Evolutionary conservation across 176 grass and related monocot genomes (phyloP), one percentile per base, ranked within the genome.

Genomic region (Hordeum marinum): DNA sequence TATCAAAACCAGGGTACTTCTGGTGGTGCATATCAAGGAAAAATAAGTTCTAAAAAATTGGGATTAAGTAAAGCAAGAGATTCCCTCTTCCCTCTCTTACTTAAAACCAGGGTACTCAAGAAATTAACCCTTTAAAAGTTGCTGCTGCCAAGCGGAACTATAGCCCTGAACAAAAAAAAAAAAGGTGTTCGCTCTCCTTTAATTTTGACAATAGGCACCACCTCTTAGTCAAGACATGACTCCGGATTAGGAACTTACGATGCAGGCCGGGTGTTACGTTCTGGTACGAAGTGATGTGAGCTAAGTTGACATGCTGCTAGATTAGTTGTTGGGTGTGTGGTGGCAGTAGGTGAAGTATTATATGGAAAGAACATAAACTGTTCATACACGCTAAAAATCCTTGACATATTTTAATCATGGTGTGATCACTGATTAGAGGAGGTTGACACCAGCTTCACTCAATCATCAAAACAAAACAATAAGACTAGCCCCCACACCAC

Each of bases 381-480:
- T 77, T 69, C 24, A 8, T 67, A 67, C 24, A 45, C 54, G 48
- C 26, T 78, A 36, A 25, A 4, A 67, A 59, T 54, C 42, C 18
- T 63, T 57, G 35, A 54, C 42, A 15, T 79, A 26, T 79, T n/a
- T 54, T 77, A 39, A 85, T 50, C 21, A 64, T 37, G 57, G 0
- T 7, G 0, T 68, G 20, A 85, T 43, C 18, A 24, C 13, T 36
- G 21, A 86, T 63, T 9, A 61, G 24, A 59, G 63, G 48, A 85
- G 37, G 36, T 70, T 59, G 21, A 50, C 45, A 35, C 60, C 50
- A 65, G 69, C 59, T 67, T 82, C 68, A 52, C 17, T 86, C 52
- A 63, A 62, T n/a, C 48, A 87, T 15, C 36, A 87, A 68, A 48
- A 69, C 20, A 15, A 68, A 82, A 61, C 11, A 42, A 42, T 60